Conservation (phyloP, 805 yeast species). For the Candida adriatica region DNA sequence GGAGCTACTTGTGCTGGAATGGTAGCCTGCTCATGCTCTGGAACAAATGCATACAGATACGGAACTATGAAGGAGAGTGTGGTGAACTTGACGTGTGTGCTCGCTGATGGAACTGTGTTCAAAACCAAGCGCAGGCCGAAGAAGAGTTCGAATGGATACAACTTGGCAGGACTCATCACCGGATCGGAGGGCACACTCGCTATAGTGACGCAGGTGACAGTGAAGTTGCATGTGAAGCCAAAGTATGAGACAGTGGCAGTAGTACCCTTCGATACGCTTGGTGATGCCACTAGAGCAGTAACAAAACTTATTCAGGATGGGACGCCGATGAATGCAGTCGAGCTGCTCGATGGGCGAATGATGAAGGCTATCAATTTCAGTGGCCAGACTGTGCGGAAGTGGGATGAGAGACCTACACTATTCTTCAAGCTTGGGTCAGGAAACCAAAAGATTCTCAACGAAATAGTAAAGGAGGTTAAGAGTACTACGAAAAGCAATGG, state of each 20-base stretch:
- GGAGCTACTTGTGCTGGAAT: slow-evolving; percentile 77
- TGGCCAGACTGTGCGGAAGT: slow-evolving; percentile 44
- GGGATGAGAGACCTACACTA: slow-evolving; percentile 54
- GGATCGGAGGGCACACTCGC: slow-evolving; percentile 82
- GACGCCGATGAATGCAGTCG: slow-evolving; percentile 63
- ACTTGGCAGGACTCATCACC: slow-evolving; percentile 62
- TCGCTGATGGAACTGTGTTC: slow-evolving; percentile 72
- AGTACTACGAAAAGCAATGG: slow-evolving; percentile 43
- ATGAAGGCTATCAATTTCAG: slow-evolving; percentile 57
- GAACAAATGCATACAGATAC: slow-evolving; percentile 68
- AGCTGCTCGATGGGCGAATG: slow-evolving; percentile 63
- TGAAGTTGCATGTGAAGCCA: slow-evolving; percentile 62
- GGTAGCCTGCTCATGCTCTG: slow-evolving; percentile 72
- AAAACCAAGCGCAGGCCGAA: slow-evolving; percentile 70
- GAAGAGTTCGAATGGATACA: slow-evolving; percentile 74
- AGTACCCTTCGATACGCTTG: slow-evolving; percentile 58
- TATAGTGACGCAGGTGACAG: slow-evolving; percentile 67
- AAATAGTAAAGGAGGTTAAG: slow-evolving; percentile 39
- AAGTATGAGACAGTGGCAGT: slow-evolving; percentile 58
- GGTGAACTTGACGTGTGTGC: slow-evolving; percentile 59
- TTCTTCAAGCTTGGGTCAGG: slow-evolving; percentile 58
- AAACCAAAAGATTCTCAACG: slow-evolving; percentile 32
- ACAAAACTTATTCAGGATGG: slow-evolving; percentile 55
- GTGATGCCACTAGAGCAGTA: slow-evolving; percentile 67
- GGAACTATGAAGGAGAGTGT: slow-evolving; percentile 78